Evolutionary conservation across 2,329 filamentous ascomycete species (phyloP).

Genomic region (Botrytis porri): DNA sequence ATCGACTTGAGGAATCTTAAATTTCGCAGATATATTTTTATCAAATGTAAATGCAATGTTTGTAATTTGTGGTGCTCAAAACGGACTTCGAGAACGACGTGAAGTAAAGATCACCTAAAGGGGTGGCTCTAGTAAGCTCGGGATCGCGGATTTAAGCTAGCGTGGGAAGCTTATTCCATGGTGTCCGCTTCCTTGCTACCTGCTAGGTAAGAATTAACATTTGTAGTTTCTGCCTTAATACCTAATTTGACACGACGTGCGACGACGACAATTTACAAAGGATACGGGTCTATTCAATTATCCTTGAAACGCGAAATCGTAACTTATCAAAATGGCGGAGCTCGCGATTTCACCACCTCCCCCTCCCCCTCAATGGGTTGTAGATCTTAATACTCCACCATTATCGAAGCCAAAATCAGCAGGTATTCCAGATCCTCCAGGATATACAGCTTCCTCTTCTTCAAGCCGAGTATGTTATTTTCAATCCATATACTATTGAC

Average conservation of each 20-base stretch:
- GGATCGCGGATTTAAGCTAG: slow-evolving; percentile 17
- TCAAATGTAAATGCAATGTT: slow-evolving; percentile 11
- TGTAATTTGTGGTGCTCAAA: slow-evolving; percentile 18
- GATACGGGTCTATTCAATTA: neutral
- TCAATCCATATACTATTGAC: neutral
- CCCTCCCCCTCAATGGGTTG: slow-evolving; percentile 74
- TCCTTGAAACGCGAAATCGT: neutral
- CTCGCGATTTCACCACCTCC: slow-evolving; percentile 36
- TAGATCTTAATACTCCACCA: slow-evolving; percentile 71
- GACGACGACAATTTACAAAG: neutral
- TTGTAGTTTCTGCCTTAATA: neutral
- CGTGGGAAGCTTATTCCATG: slow-evolving; percentile 15
- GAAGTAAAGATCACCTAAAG: slow-evolving; percentile 20
- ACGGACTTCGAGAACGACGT: slow-evolving; percentile 18
- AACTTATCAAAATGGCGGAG: slow-evolving; percentile 3
- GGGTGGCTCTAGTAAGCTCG: slow-evolving; percentile 23
- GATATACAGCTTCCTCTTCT: slow-evolving; percentile 58
- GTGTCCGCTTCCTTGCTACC: neutral
- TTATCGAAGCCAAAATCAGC: slow-evolving; percentile 61
- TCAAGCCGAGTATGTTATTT: slow-evolving; percentile 54
- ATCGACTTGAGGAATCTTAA: slow-evolving; percentile 25
- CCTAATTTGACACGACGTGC: neutral
- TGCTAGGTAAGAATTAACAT: neutral
- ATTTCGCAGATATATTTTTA: slow-evolving; percentile 17
- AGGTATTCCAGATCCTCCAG: slow-evolving; percentile 79